These are phyloP conservation scores for Emericellopsis atlantica DNA, from an alignment of 2,329 filamentous ascomycete species.

Conservation along the genomic window DNA sequence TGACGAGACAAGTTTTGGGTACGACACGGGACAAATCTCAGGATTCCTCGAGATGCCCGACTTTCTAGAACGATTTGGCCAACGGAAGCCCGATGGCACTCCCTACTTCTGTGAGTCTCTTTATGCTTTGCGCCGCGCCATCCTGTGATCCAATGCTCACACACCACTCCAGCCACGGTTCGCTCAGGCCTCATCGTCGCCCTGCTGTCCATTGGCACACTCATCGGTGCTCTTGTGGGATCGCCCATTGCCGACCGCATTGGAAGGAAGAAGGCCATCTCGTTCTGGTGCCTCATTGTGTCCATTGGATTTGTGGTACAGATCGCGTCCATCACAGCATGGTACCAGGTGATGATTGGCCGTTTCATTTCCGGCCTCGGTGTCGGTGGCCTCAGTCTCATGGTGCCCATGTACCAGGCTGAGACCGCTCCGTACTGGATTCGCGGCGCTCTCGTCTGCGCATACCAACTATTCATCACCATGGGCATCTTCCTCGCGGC, in stretches of 20 bases:
- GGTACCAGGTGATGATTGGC: conserved; percentile 56
- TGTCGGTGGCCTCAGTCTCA: conserved; percentile 51
- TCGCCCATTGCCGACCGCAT: conserved; percentile 53
- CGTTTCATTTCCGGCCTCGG: conserved; percentile 54
- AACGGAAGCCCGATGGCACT: conserved; percentile 22
- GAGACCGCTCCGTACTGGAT: conserved; percentile 57
- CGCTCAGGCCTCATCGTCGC: conserved; percentile 47
- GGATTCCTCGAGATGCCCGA: conserved; percentile 47
- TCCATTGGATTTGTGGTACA: conserved; percentile 57
- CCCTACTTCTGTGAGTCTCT: conserved; percentile 23
- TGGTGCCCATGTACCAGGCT: conserved; percentile 63
- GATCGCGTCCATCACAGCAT: conserved; percentile 38
- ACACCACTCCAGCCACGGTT: conserved; percentile 19
- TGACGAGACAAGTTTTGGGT: conserved; percentile 19
- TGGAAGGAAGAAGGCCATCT: conserved; percentile 51
- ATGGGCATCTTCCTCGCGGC: conserved; percentile 51
- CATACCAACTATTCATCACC: conserved; percentile 63
- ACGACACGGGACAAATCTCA: conserved; percentile 40
- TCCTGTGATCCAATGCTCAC: too few species aligned
- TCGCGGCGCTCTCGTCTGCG: conserved; percentile 50
- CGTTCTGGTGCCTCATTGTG: conserved; percentile 46
- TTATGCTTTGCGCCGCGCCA: too few species aligned
- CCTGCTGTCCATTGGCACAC: conserved; percentile 45
- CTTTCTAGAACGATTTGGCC: conserved; percentile 38
- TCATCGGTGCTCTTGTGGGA: conserved; percentile 46